Percentiles rank a stretch among this genome's conserved stretches.
Conservation (phyloP, 192 early-diverging fungal genomes). For the Spizellomyces punctatus region DNA sequence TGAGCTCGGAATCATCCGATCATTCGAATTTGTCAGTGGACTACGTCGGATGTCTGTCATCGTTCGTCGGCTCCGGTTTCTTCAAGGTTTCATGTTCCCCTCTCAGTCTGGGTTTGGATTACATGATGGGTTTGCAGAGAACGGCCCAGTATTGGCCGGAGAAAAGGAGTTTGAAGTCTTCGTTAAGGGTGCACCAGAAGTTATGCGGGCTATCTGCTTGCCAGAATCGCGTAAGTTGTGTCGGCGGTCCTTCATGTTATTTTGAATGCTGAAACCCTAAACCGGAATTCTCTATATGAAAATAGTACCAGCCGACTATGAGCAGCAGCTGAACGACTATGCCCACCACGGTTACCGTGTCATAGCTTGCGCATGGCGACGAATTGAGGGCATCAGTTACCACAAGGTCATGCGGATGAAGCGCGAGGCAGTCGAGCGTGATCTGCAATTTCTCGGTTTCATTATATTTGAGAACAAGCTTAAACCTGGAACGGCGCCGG, state of each 20-base stretch:
- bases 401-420: slow-evolving; percentile 77
- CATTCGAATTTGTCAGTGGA: slow-evolving; percentile 91
- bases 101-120: no score
- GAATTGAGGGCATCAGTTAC: slow-evolving; percentile 69
- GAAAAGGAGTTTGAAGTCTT: slow-evolving; percentile 70
- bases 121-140: background rate
- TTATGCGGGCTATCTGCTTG: slow-evolving; percentile 84
- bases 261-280: slow-evolving; percentile 23
- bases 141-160: background rate
- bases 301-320: slow-evolving; percentile 78
- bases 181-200: slow-evolving; percentile 98
- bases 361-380: slow-evolving; percentile 86
- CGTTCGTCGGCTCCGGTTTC: slow-evolving; percentile 51
- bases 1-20: slow-evolving; percentile 56
- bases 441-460: slow-evolving; percentile 90
- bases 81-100: background rate
- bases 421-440: slow-evolving; percentile 84
- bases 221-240: slow-evolving; percentile 55
- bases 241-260: slow-evolving; percentile 4
- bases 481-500: slow-evolving; percentile 80
- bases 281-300: slow-evolving; percentile 11
- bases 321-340: slow-evolving; percentile 77
- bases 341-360: slow-evolving; percentile 97
- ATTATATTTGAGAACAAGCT: slow-evolving; percentile 99
- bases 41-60: slow-evolving; percentile 94